Percentiles rank a stretch among this genome's conserved stretches.
phyloP scores from a whole-genome alignment of 768 basidiomycete genomes.

The Arthromyces matolae region DNA sequence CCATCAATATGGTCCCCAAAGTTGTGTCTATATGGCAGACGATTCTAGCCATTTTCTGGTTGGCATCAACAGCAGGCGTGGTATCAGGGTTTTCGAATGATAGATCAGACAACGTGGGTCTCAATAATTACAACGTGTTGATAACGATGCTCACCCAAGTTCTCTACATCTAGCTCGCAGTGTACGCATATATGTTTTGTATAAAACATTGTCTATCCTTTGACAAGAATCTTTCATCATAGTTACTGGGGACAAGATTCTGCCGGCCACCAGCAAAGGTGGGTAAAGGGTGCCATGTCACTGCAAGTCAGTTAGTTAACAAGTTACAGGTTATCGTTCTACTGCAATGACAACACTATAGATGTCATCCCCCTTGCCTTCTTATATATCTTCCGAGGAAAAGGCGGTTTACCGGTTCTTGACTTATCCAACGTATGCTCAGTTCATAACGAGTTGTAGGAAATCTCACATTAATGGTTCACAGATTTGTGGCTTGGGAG shows the following conservation, averaged over 20 bases:
- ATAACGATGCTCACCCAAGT: neutral
- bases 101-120: slow-evolving; percentile 35
- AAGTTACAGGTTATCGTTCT: slow-evolving; percentile 43
- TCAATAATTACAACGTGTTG: neutral
- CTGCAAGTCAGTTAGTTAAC: neutral
- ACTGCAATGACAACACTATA: slow-evolving; percentile 61
- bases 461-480: neutral
- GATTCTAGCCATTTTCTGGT: slow-evolving; percentile 15
- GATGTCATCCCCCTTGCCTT: slow-evolving; percentile 63
- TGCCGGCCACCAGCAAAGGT: slow-evolving; percentile 36
- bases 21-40: slow-evolving; percentile 6
- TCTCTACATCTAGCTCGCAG: slow-evolving; percentile 33
- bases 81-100: slow-evolving; percentile 31
- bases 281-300: neutral
- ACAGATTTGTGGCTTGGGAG: slow-evolving; percentile 51
- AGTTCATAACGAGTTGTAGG: neutral
- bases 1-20: slow-evolving; percentile 14
- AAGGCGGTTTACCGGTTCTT: slow-evolving; percentile 53
- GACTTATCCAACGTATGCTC: slow-evolving; percentile 57
- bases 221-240: neutral
- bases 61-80: slow-evolving; percentile 4
- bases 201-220: neutral
- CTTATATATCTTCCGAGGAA: slow-evolving; percentile 56
- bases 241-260: slow-evolving; percentile 44
- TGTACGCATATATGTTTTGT: slow-evolving; percentile 24